phyloP scores from a whole-genome alignment of 2,329 filamentous ascomycete genomes.

The Periglandula ipomoeae region DNA sequence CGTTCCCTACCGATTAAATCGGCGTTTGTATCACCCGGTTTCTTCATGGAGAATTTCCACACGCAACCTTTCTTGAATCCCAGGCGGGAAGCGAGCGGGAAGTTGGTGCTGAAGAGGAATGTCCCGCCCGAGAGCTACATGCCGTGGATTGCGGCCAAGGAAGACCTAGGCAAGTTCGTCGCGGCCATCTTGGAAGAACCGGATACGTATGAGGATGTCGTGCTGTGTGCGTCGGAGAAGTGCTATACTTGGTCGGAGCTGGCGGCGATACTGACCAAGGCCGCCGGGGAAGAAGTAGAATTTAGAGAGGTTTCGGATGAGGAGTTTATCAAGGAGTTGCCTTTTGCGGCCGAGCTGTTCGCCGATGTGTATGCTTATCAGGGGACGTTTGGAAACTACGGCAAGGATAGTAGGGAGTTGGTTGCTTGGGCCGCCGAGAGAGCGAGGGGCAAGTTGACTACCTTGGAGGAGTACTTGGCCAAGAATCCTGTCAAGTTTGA shows the following conservation, averaged over 20 bases:
- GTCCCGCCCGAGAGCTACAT: conserved; percentile 20
- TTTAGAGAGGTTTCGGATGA: conserved; percentile 14
- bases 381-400: conserved; percentile 17
- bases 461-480: conserved; percentile 15
- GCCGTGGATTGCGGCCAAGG: conserved; percentile 33
- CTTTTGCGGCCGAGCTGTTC: conserved; percentile 9
- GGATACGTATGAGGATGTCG: conserved; percentile 32
- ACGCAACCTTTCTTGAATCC: conserved; percentile 18
- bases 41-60: conserved; percentile 28
- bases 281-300: conserved; percentile 27
- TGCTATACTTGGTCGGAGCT: conserved; percentile 29
- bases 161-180: conserved; percentile 35
- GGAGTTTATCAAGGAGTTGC: conserved; percentile 11
- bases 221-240: conserved; percentile 33
- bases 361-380: conserved; percentile 4
- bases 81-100: conserved; percentile 19
- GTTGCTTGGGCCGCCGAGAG: conserved; percentile 14
- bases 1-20: not conserved
- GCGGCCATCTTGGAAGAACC: conserved; percentile 32
- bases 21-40: not conserved
- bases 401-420: conserved; percentile 10
- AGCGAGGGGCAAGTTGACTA: conserved; percentile 13
- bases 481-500: conserved; percentile 8
- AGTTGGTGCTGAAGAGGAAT: conserved; percentile 17
- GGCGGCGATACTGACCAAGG: conserved; percentile 26